Conservation (phyloP, 1,284 basidiomycete genomes). For the Moesziomyces antarcticus region DNA sequence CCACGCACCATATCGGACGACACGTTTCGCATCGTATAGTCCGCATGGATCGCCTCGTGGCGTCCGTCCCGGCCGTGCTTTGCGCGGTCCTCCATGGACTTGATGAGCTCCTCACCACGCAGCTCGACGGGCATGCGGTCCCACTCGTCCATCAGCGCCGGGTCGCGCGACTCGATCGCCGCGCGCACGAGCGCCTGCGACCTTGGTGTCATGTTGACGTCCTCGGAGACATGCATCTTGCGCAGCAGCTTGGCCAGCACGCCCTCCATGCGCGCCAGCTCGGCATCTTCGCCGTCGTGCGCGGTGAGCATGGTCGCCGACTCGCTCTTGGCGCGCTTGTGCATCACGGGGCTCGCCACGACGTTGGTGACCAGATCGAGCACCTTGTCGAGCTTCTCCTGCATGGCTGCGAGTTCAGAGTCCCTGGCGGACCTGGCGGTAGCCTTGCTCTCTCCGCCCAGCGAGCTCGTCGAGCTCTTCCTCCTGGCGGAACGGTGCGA, state of each 20-base stretch:
- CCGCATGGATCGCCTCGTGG: slow-evolving; percentile 32
- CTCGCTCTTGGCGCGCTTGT: slow-evolving; percentile 31
- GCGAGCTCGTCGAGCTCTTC: slow-evolving; percentile 12
- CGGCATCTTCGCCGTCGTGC: slow-evolving; percentile 13
- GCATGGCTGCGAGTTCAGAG: slow-evolving; percentile 53
- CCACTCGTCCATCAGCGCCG: slow-evolving; percentile 32
- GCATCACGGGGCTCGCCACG: slow-evolving; percentile 24
- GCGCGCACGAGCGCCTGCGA: slow-evolving; percentile 26
- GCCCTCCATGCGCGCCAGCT: slow-evolving; percentile 40
- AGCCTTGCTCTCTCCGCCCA: slow-evolving; percentile 26
- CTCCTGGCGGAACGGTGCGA: slow-evolving; percentile 12
- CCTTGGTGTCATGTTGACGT: slow-evolving; percentile 26
- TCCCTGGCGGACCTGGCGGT: slow-evolving; percentile 19
- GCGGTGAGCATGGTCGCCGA: slow-evolving; percentile 9
- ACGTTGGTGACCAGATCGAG: slow-evolving; percentile 53
- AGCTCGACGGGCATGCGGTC: slow-evolving; percentile 40
- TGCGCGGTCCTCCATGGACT: slow-evolving; percentile 40
- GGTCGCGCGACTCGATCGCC: slow-evolving; percentile 20
- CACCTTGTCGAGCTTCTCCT: slow-evolving; percentile 56
- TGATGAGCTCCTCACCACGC: slow-evolving; percentile 34
- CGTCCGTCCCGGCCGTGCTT: slow-evolving; percentile 39
- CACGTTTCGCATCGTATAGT: slow-evolving; percentile 7
- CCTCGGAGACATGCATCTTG: slow-evolving; percentile 37
- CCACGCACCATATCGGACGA: slow-evolving; percentile 29
- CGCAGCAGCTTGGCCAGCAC: slow-evolving; percentile 41